Conservation (phyloP, 2,329 filamentous ascomycete genomes). For the Penicillium sp. region DNA sequence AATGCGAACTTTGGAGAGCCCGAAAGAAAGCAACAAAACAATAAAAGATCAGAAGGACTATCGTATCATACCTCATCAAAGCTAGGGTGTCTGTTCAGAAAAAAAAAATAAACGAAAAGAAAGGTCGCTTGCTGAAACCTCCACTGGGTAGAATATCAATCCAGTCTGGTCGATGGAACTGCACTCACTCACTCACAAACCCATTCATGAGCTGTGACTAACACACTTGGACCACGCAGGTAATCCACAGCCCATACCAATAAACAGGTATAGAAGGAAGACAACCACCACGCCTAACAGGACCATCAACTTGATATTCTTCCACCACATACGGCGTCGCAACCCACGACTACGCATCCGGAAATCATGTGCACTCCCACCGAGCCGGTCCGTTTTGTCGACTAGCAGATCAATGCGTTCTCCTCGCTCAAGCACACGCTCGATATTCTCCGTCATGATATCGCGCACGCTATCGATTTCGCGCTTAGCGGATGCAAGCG, state of each 20-base stretch:
- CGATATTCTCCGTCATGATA: conserved; percentile 96
- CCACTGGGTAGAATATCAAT: neutral
- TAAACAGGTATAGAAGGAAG: conserved; percentile 71
- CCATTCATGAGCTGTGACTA: conserved; percentile 27
- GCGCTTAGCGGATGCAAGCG: conserved; percentile 77
- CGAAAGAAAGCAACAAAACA: neutral
- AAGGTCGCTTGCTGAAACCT: conserved; percentile 14
- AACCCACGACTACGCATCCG: conserved; percentile 82
- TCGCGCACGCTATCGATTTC: conserved; percentile 92
- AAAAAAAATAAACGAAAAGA: neutral
- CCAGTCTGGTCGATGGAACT: neutral
- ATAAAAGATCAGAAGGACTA: neutral
- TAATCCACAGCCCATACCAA: conserved; percentile 73
- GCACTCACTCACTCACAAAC: neutral
- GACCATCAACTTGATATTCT: conserved; percentile 94
- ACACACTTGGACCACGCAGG: conserved; percentile 58
- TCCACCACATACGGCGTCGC: conserved; percentile 98
- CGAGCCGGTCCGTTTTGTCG: conserved; percentile 92
- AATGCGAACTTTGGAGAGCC: neutral
- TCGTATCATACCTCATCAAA: conserved; percentile 22
- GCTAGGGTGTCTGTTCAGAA: conserved; percentile 3
- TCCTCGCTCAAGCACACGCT: conserved; percentile 83
- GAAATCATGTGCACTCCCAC: conserved; percentile 88
- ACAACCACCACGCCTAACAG: conserved; percentile 71
- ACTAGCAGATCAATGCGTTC: conserved; percentile 93